Conservation (phyloP, 306 rosid genomes). For the Ceratonia siliqua region DNA sequence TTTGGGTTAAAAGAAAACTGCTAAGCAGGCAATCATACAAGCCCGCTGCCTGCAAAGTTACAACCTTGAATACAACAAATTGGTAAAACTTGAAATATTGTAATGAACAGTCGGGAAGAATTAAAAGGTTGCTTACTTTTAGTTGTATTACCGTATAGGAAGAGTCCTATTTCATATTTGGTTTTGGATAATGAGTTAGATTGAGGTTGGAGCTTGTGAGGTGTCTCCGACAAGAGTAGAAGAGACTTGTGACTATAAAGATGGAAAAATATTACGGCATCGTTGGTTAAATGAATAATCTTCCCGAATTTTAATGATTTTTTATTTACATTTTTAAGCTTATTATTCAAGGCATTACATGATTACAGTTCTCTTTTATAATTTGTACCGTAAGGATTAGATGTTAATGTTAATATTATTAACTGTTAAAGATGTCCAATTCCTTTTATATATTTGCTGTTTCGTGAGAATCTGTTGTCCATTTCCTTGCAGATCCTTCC, state of each 20-base stretch:
- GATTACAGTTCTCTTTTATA: not conserved
- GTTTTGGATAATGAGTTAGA: not conserved
- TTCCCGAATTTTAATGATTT: no score
- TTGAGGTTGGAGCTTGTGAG: not conserved
- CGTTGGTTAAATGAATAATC: no score
- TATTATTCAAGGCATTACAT: not conserved
- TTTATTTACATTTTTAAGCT: not conserved
- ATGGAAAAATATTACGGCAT: not conserved
- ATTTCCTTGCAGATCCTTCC: conserved; percentile 60
- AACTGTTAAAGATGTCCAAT: not conserved
- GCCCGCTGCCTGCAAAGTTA: not conserved
- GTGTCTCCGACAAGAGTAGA: not conserved
- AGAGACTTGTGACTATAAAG: not conserved
- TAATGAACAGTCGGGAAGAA: not conserved
- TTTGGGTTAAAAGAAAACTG: not conserved
- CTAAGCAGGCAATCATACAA: not conserved
- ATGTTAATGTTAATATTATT: no score
- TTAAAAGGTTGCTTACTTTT: not conserved
- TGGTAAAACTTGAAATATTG: no score
- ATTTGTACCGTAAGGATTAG: not conserved
- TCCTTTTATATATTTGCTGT: not conserved
- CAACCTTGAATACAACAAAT: no score
- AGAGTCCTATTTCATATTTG: not conserved
- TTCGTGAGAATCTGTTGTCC: not conserved
- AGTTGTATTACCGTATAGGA: not conserved